Conservation (phyloP, 2,329 filamentous ascomycete genomes). For the Arthrobotrys musiformis region DNA sequence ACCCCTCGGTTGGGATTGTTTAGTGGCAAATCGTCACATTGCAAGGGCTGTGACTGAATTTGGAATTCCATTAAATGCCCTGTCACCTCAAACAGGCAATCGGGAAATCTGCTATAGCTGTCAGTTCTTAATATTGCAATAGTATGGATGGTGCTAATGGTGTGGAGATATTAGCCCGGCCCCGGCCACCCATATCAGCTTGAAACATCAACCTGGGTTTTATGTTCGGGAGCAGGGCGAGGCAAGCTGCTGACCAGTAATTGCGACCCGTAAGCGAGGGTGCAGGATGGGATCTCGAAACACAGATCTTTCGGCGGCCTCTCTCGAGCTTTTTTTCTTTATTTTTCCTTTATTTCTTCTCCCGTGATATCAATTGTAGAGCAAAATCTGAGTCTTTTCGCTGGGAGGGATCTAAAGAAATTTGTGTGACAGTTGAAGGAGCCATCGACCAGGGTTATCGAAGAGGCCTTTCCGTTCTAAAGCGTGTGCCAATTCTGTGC, state of each 20-base stretch:
- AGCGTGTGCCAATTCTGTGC: conserved; percentile 51
- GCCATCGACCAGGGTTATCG: conserved; percentile 40
- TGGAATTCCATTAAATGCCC: conserved; percentile 47
- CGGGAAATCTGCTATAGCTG: conserved; percentile 54
- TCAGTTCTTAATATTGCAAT: conserved; percentile 53
- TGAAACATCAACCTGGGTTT: conserved; percentile 49
- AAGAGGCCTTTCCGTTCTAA: conserved; percentile 41
- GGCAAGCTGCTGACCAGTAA: conserved; percentile 41
- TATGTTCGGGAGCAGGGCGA: conserved; percentile 44
- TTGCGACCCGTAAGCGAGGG: conserved; percentile 47
- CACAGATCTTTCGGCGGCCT: conserved; percentile 28
- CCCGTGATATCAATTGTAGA: conserved; percentile 2
- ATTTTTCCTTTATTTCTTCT: no score
- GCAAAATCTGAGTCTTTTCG: conserved; percentile 3
- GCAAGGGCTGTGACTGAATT: conserved; percentile 48
- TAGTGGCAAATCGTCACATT: conserved; percentile 51
- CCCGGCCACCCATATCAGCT: conserved; percentile 31
- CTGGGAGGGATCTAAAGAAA: conserved; percentile 17
- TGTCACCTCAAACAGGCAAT: conserved; percentile 49
- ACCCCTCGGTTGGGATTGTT: conserved; percentile 23
- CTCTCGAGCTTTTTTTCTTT: conserved; percentile 17
- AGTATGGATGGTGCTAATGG: conserved; percentile 31
- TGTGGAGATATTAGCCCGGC: conserved; percentile 51
- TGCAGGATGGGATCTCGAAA: conserved; percentile 47
- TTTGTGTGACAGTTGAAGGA: conserved; percentile 49